Evolutionary conservation across 371 early-diverging fungal genomes (phyloP), one percentile per base, ranked within the genome.

Genomic region (Mortierella sp.): DNA sequence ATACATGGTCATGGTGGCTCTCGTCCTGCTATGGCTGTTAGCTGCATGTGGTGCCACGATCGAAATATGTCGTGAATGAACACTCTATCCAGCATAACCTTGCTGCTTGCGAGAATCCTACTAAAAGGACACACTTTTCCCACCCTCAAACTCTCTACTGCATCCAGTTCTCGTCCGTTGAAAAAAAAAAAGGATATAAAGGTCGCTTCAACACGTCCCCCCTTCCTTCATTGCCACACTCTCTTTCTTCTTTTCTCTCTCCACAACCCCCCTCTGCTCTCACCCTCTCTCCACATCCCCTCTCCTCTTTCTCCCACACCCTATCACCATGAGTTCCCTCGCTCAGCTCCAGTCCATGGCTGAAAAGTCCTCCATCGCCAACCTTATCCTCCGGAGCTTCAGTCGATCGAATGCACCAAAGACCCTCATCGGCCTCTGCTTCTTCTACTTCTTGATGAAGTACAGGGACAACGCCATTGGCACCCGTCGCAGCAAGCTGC

Each of bases 401-500:
- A 54, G 64, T 28, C 58, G 51, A 8, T 21, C 49, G 23, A 27
- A 58, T 39, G 73, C 61, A 10, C 73, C 61, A 16, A 63, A 54
- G 52, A 55, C 68, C 6, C 68, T 58, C 23, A 34, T 74, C n/a
- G 69, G 58, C 10, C 62, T 74, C 30, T 69, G 49, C 28, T 18
- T 65, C 1, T 46, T 69, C 18, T 74, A 69, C 54, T 28, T 54
- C 39, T 48, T 74, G 28, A 39, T 69, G 47, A 68, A 69, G 39
- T 61, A 69, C 55, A 26, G 70, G 13, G 65, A 69, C 57, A 70
- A 65, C 34, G 3, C 62, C 31, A 43, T 70, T 50, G 71, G 78
- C 58, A 76, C 78, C 41, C 78, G 78, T 6, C 65, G 66, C 38
- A 45, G 63, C 30, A 52, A 65, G 24, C 12, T 76, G 10, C 78